Conservation (phyloP, 2,329 filamentous ascomycete species). For the Ceratocystis cacaofunesta region DNA sequence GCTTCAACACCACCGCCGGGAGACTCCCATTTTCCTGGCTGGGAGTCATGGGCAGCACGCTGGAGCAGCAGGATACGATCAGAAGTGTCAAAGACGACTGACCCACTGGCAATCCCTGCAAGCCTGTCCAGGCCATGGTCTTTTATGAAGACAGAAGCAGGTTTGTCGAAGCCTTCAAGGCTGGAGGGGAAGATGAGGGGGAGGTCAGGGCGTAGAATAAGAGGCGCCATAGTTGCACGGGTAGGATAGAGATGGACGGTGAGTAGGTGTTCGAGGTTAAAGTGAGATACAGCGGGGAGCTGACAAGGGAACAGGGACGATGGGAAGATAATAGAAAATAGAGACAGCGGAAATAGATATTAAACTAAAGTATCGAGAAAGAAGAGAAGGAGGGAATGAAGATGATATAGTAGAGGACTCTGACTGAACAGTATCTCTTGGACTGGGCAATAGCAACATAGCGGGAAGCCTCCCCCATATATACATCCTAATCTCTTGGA, state of each 20-base stretch:
- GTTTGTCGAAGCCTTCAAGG: slow-evolving; percentile 18
- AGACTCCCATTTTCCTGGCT: slow-evolving; percentile 34
- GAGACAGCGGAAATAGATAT: background rate
- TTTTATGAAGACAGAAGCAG: slow-evolving; percentile 17
- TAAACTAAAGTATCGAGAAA: background rate
- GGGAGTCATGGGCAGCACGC: slow-evolving; percentile 30
- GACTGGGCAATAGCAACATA: background rate
- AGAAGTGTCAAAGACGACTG: slow-evolving; percentile 25
- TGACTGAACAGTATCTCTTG: too few species aligned
- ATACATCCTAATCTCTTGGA: background rate
- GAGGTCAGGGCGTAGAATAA: slow-evolving; percentile 16
- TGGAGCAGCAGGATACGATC: slow-evolving; percentile 32
- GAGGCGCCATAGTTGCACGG: slow-evolving; percentile 12
- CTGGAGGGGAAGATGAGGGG: slow-evolving; percentile 17
- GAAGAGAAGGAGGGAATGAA: background rate
- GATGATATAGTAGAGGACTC: background rate
- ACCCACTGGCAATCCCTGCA: slow-evolving; percentile 24
- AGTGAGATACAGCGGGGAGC: background rate
- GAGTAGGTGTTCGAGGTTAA: background rate
- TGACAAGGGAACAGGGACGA: background rate
- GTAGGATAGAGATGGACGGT: background rate
- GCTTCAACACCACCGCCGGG: slow-evolving; percentile 35
- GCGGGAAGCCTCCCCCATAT: background rate
- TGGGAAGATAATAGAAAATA: background rate
- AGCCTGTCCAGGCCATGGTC: slow-evolving; percentile 14